Conservation (phyloP, 768 basidiomycete genomes). For the Pisolithus orientalis region DNA sequence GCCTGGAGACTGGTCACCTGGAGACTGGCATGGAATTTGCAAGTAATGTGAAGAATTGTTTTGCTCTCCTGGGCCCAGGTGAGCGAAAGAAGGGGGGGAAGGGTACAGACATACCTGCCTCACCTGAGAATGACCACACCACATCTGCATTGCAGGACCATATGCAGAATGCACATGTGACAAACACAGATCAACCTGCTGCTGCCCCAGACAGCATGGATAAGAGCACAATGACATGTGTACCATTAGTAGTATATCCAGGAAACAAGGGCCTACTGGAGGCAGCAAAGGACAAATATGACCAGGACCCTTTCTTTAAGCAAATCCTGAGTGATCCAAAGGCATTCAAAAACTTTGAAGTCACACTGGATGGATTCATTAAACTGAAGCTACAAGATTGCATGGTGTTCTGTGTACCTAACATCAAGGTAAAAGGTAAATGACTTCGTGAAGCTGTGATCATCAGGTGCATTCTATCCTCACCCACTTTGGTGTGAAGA, state of each 20-base stretch:
- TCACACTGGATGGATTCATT: not conserved
- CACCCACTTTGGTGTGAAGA: slow-evolving; percentile 28
- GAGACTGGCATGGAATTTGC: not conserved
- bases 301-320: too few relatives aligned
- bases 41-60: not conserved
- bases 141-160: not conserved
- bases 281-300: too few relatives aligned
- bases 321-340: too few relatives aligned
- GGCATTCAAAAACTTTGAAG: too few relatives aligned
- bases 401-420: not conserved
- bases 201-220: not conserved
- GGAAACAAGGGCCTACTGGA: too few relatives aligned
- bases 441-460: slow-evolving; percentile 17
- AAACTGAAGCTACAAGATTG: not conserved
- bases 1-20: not conserved
- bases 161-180: not conserved
- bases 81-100: not conserved
- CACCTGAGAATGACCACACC: not conserved
- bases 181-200: not conserved
- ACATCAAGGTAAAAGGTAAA: not conserved
- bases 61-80: not conserved
- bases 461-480: slow-evolving; percentile 31
- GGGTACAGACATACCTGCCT: not conserved
- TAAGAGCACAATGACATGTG: not conserved
- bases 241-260: not conserved